Evolutionary conservation across 352 stramenopile genomes (phyloP).

Genomic region (Aphanomyces invadans): DNA sequence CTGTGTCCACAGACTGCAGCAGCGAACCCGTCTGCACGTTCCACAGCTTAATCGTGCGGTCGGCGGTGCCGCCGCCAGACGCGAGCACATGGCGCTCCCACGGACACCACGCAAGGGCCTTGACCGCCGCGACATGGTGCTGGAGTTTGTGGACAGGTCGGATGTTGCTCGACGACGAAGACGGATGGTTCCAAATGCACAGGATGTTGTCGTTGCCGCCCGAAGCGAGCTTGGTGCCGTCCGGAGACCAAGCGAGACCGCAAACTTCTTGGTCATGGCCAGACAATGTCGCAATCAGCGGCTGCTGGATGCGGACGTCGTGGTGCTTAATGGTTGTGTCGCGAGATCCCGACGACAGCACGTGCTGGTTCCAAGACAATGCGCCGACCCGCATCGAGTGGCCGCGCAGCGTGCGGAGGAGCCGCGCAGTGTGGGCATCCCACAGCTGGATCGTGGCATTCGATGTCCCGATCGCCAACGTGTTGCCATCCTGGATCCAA

Average conservation of each 20-base stretch:
- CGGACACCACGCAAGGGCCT: conserved; percentile 90
- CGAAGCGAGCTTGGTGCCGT: conserved; percentile 80
- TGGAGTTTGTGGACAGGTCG: conserved; percentile 79
- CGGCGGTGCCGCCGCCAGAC: conserved; percentile 87
- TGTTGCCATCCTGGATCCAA: conserved; percentile 75
- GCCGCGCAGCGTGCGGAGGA: conserved; percentile 89
- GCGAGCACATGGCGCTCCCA: conserved; percentile 87
- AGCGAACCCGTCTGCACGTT: conserved; percentile 79
- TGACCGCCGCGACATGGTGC: conserved; percentile 92
- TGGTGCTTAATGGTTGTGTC: conserved; percentile 89
- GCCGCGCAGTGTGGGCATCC: conserved; percentile 84
- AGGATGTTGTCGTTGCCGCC: conserved; percentile 91
- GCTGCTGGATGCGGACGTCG: conserved; percentile 77
- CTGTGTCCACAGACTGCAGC: conserved; percentile 90
- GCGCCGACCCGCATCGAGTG: conserved; percentile 81
- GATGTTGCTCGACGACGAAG: conserved; percentile 26
- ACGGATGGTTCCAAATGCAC: conserved; percentile 80
- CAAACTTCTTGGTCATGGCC: conserved; percentile 90
- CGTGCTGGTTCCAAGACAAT: conserved; percentile 87
- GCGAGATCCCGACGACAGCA: conserved; percentile 71
- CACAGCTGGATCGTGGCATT: conserved; percentile 84
- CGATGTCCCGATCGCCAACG: conserved; percentile 86
- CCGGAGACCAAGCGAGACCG: conserved; percentile 84
- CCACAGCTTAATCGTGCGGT: conserved; percentile 94
- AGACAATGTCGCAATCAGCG: conserved; percentile 70